A percentile compares a stretch with the other conserved stretches of the same genome.
phyloP scores from a whole-genome alignment of 768 basidiomycete species.

The Lentinula aciculospora region DNA sequence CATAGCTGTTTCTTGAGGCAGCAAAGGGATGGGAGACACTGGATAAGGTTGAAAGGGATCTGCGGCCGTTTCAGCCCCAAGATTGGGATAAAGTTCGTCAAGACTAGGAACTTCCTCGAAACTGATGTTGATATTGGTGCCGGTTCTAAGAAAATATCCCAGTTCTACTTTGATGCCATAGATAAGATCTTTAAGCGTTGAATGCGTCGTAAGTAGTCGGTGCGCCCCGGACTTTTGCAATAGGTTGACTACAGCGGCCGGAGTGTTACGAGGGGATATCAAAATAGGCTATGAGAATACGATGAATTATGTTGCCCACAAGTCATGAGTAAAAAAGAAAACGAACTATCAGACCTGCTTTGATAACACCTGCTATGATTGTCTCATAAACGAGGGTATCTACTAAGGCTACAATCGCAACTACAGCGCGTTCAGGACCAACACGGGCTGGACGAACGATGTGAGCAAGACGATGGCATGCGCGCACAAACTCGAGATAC shows the following conservation, averaged over 20 bases:
- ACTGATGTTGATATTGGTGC: not conserved
- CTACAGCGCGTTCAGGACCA: constrained; percentile 24
- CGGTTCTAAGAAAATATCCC: not conserved
- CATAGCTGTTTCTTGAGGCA: constrained; percentile 14
- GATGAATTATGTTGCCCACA: not conserved
- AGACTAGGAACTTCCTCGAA: constrained; percentile 6
- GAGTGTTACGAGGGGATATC: constrained; percentile 32
- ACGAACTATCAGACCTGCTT: constrained; percentile 29
- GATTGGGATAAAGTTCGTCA: constrained; percentile 16
- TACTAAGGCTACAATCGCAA: constrained; percentile 30
- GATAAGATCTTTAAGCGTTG: not conserved
- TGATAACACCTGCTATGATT: constrained; percentile 29
- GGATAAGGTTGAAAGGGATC: not conserved
- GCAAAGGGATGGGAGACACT: not conserved
- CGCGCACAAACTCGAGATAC: constrained; percentile 38
- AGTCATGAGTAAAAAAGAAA: not conserved
- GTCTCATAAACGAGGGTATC: constrained; percentile 36
- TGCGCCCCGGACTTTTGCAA: constrained; percentile 31
- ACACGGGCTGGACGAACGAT: constrained; percentile 26
- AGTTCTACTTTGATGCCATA: not conserved
- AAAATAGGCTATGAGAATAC: constrained; percentile 26
- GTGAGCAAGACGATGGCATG: constrained; percentile 37
- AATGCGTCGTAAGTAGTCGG: constrained; percentile 28
- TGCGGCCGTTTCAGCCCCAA: constrained; percentile 15
- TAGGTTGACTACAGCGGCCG: constrained; percentile 27